phyloP scores from a whole-genome alignment of 1,284 basidiomycete species.

The Moniliophthora roreri region DNA sequence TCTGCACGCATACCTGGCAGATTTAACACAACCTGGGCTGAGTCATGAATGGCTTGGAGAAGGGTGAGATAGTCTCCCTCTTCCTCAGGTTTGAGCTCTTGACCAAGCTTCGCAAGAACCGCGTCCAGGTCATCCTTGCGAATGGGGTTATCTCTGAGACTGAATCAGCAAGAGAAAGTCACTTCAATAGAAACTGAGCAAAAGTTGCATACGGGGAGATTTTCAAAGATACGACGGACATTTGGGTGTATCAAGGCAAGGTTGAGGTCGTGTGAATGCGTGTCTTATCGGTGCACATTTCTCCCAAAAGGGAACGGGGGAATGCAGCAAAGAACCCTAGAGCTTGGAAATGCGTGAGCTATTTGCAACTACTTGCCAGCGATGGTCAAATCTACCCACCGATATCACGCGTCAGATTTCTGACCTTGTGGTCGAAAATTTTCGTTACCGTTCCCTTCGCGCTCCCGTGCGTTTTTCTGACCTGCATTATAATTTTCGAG shows the following conservation, averaged over 20 bases:
- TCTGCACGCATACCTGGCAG: conserved; percentile 7
- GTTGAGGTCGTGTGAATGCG: too few relatives aligned
- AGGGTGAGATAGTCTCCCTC: conserved; percentile 6
- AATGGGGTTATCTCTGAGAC: conserved; percentile 7
- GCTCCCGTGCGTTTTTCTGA: too few relatives aligned
- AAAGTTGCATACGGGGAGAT: conserved; percentile 6
- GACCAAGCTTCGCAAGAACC: conserved; percentile 1
- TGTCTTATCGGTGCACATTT: too few relatives aligned
- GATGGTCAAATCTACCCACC: too few relatives aligned
- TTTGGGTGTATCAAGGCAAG: neutral
- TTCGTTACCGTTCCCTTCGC: too few relatives aligned
- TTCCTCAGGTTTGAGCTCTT: conserved; percentile 3
- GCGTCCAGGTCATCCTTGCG: neutral
- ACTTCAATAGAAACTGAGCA: neutral
- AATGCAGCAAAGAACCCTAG: too few relatives aligned
- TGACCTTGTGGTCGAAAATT: too few relatives aligned
- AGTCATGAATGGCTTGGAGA: conserved; percentile 7
- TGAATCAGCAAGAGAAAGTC: neutral
- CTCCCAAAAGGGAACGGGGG: too few relatives aligned
- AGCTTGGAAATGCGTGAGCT: too few relatives aligned
- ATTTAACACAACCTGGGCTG: conserved; percentile 4
- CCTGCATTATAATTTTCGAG: too few relatives aligned
- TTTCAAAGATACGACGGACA: conserved; percentile 8
- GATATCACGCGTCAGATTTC: too few relatives aligned
- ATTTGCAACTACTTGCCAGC: too few relatives aligned